Conservation (phyloP, 2,329 filamentous ascomycete species). For the Colletotrichum cordylinicola region DNA sequence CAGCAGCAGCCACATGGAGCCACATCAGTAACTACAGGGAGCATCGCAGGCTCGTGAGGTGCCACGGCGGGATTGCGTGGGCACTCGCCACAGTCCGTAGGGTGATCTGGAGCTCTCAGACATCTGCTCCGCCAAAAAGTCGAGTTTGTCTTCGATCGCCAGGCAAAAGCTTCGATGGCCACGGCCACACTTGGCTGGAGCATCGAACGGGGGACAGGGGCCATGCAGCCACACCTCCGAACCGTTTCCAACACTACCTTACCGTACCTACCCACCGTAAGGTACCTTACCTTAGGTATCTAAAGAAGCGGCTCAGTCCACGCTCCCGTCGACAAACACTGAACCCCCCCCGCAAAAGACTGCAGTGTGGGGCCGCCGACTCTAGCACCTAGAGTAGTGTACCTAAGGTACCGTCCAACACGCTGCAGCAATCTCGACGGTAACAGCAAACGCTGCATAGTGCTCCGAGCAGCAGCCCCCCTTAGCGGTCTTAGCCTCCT, state of each 20-base stretch:
- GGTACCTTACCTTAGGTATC: not conserved
- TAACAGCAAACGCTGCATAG: not conserved
- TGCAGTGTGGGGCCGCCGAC: too few relatives aligned
- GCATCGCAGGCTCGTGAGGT: not conserved
- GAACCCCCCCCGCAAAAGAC: not conserved
- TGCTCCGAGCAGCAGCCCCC: not conserved
- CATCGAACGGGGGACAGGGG: not conserved
- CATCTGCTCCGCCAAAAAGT: not conserved
- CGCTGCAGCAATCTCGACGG: not conserved
- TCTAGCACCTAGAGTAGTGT: too few relatives aligned
- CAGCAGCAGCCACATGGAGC: not conserved
- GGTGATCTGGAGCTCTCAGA: not conserved
- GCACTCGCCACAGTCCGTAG: slow-evolving; percentile 6
- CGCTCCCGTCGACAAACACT: not conserved
- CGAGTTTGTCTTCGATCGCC: slow-evolving; percentile 4
- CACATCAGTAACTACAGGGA: not conserved
- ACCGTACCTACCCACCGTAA: not conserved
- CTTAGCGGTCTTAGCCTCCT: not conserved
- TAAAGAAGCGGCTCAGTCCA: not conserved
- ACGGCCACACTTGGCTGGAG: slow-evolving; percentile 1
- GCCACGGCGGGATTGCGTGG: not conserved
- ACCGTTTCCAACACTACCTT: not conserved
- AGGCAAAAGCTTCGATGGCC: slow-evolving; percentile 10
- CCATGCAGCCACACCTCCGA: slow-evolving; percentile 6
- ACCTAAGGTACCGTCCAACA: too few relatives aligned